A percentile compares a stretch with the other conserved stretches of the same genome.
These are phyloP conservation scores for Marasmius sp. DNA, from an alignment of 1,284 basidiomycete species.

Conservation along the genomic window DNA sequence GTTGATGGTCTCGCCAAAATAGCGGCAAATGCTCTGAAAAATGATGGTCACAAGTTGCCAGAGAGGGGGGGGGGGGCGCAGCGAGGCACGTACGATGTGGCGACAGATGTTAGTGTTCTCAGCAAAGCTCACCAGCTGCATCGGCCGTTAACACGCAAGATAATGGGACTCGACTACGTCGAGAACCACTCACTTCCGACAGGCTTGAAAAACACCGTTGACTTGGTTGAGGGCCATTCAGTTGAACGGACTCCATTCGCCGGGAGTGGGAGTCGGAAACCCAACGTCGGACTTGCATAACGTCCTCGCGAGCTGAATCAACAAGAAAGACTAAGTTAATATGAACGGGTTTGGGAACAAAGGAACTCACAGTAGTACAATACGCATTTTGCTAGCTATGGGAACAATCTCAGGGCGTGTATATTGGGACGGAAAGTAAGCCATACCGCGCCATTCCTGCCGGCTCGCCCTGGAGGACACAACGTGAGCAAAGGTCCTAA, in stretches of 20 bases:
- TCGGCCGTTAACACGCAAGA: background rate
- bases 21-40: conserved; percentile 69
- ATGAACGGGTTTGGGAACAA: background rate
- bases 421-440: background rate
- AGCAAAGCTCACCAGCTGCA: conserved; percentile 64
- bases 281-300: conserved; percentile 50
- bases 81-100: conserved; percentile 59
- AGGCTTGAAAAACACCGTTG: conserved; percentile 69
- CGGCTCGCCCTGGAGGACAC: conserved; percentile 60
- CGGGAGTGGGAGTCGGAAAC: conserved; percentile 50
- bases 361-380: conserved; percentile 72
- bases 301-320: conserved; percentile 75
- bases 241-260: conserved; percentile 39
- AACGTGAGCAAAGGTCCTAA: conserved; percentile 3
- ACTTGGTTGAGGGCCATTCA: conserved; percentile 57
- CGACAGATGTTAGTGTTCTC: conserved; percentile 68
- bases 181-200: conserved; percentile 45
- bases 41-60: background rate
- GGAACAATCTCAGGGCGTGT: background rate
- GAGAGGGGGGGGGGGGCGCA: background rate
- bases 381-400: conserved; percentile 77
- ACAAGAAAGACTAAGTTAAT: background rate
- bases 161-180: conserved; percentile 1
- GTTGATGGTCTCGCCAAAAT: conserved; percentile 79
- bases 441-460: conserved; percentile 74